Base-by-base conservation (phyloP, 257 asterid genomes). In the Rauvolfia tetraphylla region DNA sequence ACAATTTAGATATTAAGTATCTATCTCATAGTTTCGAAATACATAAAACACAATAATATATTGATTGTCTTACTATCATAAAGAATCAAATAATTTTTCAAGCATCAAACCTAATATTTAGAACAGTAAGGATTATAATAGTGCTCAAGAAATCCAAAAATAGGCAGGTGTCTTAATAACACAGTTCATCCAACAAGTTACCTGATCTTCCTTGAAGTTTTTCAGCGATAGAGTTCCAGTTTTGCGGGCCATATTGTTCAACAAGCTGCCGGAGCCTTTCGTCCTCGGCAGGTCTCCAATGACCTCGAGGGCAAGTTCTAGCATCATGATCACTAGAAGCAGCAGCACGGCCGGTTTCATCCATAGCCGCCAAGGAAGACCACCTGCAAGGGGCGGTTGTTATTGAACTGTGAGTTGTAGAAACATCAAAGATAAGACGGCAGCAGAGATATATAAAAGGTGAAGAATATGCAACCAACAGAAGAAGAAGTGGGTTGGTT, bases 161-260 rank as follows among this genome's bases (percentile, higher is more conserved):
- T 14, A 42, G 29, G 36, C 10, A 76, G 8, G 62, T 38, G 34
- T 2, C 70, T 1, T n/a, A 42, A 74, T 25, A 36, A 15, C 13
- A 1, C 17, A 6, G 3, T 46, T 7, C 2, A 2, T 14, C 13
- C 11, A 14, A 14, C 17, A 9, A 44, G 46, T 18, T 46, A 86
- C 98, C 98, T 83, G 98, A 93, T 93, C 98, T 88, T 84, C 98
- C 97, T 77, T 89, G 91, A 83, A 93, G 97, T 33, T 89, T 93
- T 84, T 93, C 98, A 78, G 98, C 98, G 71, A 93, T 92, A 5
- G 97, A 88, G 69, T 93, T 93, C 98, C 98, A 93, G 79, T 93
- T 92, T 75, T 92, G 98, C 78, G 98, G 98, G 57, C 98, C 98
- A 70, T 83, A 84, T 79, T 90, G 85, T 27, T 87, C 89, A 57